Conservation (phyloP, 2,329 filamentous ascomycete species). For the Alternaria atra region DNA sequence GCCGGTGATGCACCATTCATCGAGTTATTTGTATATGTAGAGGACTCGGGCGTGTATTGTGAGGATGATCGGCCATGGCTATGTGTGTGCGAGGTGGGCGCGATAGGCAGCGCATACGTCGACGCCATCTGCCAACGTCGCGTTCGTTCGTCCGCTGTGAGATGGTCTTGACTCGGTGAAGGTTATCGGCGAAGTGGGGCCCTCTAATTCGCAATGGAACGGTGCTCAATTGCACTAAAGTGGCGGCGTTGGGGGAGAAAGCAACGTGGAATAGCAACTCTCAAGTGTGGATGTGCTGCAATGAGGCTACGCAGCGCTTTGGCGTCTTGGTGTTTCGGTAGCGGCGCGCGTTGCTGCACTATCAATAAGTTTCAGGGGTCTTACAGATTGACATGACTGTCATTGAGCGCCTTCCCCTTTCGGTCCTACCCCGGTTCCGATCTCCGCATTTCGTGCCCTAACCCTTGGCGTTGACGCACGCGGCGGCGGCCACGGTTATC, state of each 20-base stretch:
- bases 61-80: conserved; percentile 53
- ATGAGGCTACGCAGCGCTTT: conserved; percentile 20
- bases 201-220: not conserved
- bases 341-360: conserved; percentile 18
- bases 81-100: conserved; percentile 43
- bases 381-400: conserved; percentile 20
- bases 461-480: conserved; percentile 16
- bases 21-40: conserved; percentile 30
- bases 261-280: conserved; percentile 3
- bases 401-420: conserved; percentile 26
- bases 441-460: conserved; percentile 25
- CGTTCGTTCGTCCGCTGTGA: conserved; percentile 26
- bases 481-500: conserved; percentile 24
- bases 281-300: conserved; percentile 8
- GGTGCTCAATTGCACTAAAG: conserved; percentile 5
- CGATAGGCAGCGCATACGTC: conserved; percentile 55
- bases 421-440: conserved; percentile 22
- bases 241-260: conserved; percentile 2
- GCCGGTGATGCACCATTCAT: conserved; percentile 34
- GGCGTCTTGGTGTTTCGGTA: conserved; percentile 15
- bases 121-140: conserved; percentile 52
- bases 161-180: conserved; percentile 28
- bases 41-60: conserved; percentile 42
- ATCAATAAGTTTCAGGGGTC: conserved; percentile 35
- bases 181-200: conserved; percentile 10